Conservation (phyloP, 192 early-diverging fungal species). For the Rhizophlyctis rosea region DNA sequence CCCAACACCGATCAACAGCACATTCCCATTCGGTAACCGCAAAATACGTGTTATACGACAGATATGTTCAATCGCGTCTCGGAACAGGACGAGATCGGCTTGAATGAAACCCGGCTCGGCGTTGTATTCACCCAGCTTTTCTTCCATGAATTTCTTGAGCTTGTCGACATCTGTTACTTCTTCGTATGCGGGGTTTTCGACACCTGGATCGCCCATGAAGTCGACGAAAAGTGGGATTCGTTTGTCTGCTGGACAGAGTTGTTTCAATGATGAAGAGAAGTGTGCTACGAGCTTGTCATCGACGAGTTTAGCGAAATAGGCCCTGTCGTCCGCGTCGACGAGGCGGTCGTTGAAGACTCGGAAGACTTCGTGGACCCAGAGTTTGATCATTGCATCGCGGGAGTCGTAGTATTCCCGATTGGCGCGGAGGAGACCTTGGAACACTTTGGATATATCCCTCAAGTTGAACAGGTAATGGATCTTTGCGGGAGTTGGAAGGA, state of each 20-base stretch:
- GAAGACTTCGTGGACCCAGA: slow-evolving; percentile 54
- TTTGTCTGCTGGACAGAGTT: slow-evolving; percentile 50
- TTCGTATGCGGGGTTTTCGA: slow-evolving; percentile 46
- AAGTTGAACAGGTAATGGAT: slow-evolving; percentile 63
- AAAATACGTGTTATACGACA: slow-evolving; percentile 56
- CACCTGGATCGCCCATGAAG: slow-evolving; percentile 40
- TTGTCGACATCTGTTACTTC: slow-evolving; percentile 44
- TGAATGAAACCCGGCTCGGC: slow-evolving; percentile 48
- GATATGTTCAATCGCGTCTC: slow-evolving; percentile 59
- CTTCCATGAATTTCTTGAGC: slow-evolving; percentile 50
- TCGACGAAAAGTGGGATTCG: slow-evolving; percentile 53
- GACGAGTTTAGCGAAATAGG: slow-evolving; percentile 49
- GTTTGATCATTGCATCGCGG: slow-evolving; percentile 46
- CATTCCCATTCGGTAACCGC: slow-evolving; percentile 50
- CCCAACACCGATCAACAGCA: slow-evolving; percentile 56
- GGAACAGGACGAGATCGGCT: slow-evolving; percentile 53
- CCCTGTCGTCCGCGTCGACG: slow-evolving; percentile 50
- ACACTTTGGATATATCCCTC: slow-evolving; percentile 59
- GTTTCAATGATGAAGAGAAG: slow-evolving; percentile 41
- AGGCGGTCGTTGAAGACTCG: slow-evolving; percentile 56
- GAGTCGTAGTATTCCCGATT: slow-evolving; percentile 55
- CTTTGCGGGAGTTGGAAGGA: slow-evolving; percentile 58
- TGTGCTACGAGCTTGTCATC: slow-evolving; percentile 52
- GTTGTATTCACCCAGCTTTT: slow-evolving; percentile 57
- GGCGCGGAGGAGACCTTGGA: slow-evolving; percentile 56